These are phyloP conservation scores for Hondaea fermentalgiana DNA, from an alignment of 108 stramenopile species.

Conservation along the genomic window DNA sequence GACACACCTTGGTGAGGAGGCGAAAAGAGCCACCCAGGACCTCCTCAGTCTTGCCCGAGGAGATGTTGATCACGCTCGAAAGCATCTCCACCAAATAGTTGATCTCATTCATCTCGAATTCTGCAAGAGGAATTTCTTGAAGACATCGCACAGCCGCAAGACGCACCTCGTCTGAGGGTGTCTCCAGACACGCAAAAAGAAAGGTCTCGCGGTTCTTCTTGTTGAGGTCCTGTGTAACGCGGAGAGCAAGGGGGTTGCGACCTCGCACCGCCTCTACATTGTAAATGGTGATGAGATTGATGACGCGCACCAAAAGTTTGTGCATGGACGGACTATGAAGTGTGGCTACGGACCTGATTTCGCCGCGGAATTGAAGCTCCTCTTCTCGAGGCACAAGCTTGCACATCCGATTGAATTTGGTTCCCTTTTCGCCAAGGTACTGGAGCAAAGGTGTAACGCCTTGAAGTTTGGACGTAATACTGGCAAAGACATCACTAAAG, in stretches of 20 bases:
- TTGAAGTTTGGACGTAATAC: neutral
- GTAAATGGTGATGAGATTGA: neutral
- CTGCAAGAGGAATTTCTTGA: neutral
- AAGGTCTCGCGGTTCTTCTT: neutral
- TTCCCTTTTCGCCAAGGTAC: neutral
- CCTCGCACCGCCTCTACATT: neutral
- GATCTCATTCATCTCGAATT: neutral
- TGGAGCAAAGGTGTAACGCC: neutral
- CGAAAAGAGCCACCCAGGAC: neutral
- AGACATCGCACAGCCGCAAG: neutral
- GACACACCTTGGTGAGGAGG: neutral
- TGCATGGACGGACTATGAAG: neutral
- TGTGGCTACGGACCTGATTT: neutral
- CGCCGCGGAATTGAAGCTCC: neutral
- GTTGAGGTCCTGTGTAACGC: neutral
- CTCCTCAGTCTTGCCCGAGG: neutral
- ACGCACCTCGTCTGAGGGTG: neutral
- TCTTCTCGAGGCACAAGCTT: neutral
- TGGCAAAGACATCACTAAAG: neutral
- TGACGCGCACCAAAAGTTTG: neutral
- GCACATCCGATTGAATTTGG: neutral
- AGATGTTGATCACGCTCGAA: neutral
- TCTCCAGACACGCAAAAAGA: neutral
- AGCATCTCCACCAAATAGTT: neutral
- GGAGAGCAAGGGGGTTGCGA: neutral